These are phyloP conservation scores for Gypsophila paniculata DNA, from an alignment of 179 eudicot genomes.

Conservation along the genomic window DNA sequence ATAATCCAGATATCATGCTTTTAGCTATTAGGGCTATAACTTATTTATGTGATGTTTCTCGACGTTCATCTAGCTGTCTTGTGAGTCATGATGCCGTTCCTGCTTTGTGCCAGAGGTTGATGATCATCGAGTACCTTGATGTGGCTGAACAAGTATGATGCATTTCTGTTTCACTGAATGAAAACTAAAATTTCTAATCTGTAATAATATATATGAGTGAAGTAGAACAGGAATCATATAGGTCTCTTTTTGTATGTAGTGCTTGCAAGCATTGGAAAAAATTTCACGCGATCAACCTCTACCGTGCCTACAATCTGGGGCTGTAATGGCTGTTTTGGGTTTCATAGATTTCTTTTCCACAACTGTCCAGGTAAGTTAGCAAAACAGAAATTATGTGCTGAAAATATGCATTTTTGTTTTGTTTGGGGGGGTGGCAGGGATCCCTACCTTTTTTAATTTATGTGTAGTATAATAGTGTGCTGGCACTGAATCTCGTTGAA, in stretches of 20 bases:
- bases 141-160: conserved; percentile 87
- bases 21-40: conserved; percentile 83
- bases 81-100: conserved; percentile 69
- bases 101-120: conserved; percentile 72
- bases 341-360: conserved; percentile 90
- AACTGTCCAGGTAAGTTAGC: conserved; percentile 60
- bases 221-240: background rate
- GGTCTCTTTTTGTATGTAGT: conserved; percentile 41
- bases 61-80: conserved; percentile 57
- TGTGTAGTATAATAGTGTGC: background rate
- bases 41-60: conserved; percentile 73
- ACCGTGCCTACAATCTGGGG: conserved; percentile 75
- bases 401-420: background rate
- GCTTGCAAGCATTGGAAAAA: conserved; percentile 95
- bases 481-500: conserved; percentile 16
- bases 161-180: conserved; percentile 13
- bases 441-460: background rate
- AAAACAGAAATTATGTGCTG: background rate
- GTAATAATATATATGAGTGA: background rate
- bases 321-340: conserved; percentile 69
- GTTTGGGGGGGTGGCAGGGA: background rate
- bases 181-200: background rate
- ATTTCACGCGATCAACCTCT: conserved; percentile 76
- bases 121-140: conserved; percentile 68
- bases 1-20: conserved; percentile 71